Evolutionary conservation across 176 grass and related monocot genomes (phyloP).

Genomic region (Hyparrhenia diplandra): DNA sequence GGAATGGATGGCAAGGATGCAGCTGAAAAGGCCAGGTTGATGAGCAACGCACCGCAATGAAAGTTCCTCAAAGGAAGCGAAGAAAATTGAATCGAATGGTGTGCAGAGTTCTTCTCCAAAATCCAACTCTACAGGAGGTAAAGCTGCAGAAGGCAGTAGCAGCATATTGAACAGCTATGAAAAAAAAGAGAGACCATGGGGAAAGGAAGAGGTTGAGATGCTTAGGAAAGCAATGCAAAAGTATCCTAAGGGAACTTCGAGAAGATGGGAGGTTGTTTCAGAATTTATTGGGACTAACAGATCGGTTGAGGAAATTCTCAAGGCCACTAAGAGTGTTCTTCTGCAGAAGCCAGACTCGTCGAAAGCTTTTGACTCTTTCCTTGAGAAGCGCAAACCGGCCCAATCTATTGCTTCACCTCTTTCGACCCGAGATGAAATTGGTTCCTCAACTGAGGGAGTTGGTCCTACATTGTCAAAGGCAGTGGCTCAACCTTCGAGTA

Average conservation of each 20-base stretch:
- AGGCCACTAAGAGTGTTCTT: constrained; percentile 87
- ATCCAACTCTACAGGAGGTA: constrained; percentile 13
- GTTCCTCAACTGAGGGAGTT: constrained; percentile 14
- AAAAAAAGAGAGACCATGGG: constrained; percentile 89
- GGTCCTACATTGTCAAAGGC: constrained; percentile 34
- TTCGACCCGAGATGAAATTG: constrained; percentile 56
- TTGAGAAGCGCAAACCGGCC: constrained; percentile 89
- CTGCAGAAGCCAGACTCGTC: constrained; percentile 92
- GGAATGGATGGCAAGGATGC: constrained; percentile 62
- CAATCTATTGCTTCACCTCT: constrained; percentile 72
- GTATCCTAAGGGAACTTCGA: constrained; percentile 83
- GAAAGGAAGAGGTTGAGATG: constrained; percentile 91
- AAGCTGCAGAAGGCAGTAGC: constrained; percentile 14
- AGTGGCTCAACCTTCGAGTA: constrained; percentile 21
- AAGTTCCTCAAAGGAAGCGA: constrained; percentile 30
- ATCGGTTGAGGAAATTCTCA: constrained; percentile 95
- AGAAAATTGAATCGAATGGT: constrained; percentile 47
- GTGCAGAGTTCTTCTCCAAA: constrained; percentile 5
- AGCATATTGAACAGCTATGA: constrained; percentile 42
- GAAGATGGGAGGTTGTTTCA: constrained; percentile 94
- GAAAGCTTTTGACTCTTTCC: constrained; percentile 97
- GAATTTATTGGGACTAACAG: constrained; percentile 84
- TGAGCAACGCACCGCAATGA: constrained; percentile 52
- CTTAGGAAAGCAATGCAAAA: constrained; percentile 95
- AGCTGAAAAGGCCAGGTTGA: constrained; percentile 48